Evolutionary conservation across 2,329 filamentous ascomycete genomes (phyloP).

Genomic region (Curvularia hawaiiensis): DNA sequence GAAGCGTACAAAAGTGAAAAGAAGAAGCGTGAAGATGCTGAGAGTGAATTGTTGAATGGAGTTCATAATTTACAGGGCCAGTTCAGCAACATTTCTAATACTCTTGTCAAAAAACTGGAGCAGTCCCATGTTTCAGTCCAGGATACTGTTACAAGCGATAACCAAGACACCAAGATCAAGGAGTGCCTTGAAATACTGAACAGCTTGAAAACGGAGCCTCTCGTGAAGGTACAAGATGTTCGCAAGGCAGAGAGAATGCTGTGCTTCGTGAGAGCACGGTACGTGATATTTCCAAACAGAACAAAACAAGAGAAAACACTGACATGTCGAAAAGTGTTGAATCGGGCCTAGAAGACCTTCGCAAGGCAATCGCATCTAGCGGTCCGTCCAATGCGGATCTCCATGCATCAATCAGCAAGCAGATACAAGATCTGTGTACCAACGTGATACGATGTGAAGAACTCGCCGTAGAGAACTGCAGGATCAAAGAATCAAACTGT

Average conservation of each 20-base stretch:
- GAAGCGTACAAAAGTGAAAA: slow-evolving; percentile 28
- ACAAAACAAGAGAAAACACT: not conserved
- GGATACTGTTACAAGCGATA: not conserved
- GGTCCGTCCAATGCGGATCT: slow-evolving; percentile 12
- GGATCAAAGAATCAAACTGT: slow-evolving; percentile 20
- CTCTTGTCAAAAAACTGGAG: slow-evolving; percentile 23
- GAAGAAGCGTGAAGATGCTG: slow-evolving; percentile 26
- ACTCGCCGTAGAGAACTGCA: slow-evolving; percentile 19
- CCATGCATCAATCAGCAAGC: slow-evolving; percentile 17
- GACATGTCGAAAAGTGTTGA: slow-evolving; percentile 22
- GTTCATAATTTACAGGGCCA: slow-evolving; percentile 24
- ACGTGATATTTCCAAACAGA: not conserved
- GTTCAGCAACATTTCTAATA: slow-evolving; percentile 15
- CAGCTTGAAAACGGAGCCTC: slow-evolving; percentile 20
- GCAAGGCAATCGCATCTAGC: slow-evolving; percentile 2
- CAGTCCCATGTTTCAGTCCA: slow-evolving; percentile 20
- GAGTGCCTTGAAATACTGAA: slow-evolving; percentile 27
- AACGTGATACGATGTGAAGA: slow-evolving; percentile 32
- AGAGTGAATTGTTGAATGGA: slow-evolving; percentile 25
- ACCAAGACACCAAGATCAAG: slow-evolving; percentile 12
- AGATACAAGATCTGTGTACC: slow-evolving; percentile 21
- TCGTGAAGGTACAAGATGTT: slow-evolving; percentile 28
- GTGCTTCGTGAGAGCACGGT: slow-evolving; percentile 29
- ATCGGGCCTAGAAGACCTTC: slow-evolving; percentile 23
- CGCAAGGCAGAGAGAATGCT: slow-evolving; percentile 33